These are phyloP conservation scores for Xylariales sp. DNA, from an alignment of 2,329 filamentous ascomycete genomes.

Conservation along the genomic window DNA sequence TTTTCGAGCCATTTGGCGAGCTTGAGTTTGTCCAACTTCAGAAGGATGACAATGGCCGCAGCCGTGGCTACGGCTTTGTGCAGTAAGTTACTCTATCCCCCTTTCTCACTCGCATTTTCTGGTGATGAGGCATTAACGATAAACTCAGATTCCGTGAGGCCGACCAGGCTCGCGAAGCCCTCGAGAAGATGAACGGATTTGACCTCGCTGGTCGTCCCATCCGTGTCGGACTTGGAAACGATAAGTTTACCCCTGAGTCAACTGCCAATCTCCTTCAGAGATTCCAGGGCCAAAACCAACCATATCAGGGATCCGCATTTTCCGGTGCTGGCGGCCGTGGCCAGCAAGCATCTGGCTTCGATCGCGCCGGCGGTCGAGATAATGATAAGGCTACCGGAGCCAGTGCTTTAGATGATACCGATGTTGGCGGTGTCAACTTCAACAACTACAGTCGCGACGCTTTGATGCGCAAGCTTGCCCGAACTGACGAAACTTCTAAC, in stretches of 20 bases:
- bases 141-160: slow-evolving; percentile 80
- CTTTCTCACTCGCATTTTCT: too few relatives aligned
- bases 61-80: slow-evolving; percentile 95
- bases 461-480: slow-evolving; percentile 96
- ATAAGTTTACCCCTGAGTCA: slow-evolving; percentile 99
- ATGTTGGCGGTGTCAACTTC: slow-evolving; percentile 98
- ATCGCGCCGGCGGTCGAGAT: slow-evolving; percentile 83
- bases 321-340: slow-evolving; percentile 86
- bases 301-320: slow-evolving; percentile 86
- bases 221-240: slow-evolving; percentile 97
- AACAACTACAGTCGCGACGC: slow-evolving; percentile 98
- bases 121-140: too few relatives aligned
- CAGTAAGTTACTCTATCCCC: slow-evolving; percentile 62
- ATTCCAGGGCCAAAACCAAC: slow-evolving; percentile 76
- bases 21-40: slow-evolving; percentile 97
- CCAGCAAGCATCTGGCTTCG: slow-evolving; percentile 80
- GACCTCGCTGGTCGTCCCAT: slow-evolving; percentile 96
- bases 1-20: slow-evolving; percentile 96
- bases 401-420: slow-evolving; percentile 93
- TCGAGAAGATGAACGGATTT: slow-evolving; percentile 99
- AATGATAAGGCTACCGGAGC: slow-evolving; percentile 87
- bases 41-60: slow-evolving; percentile 87
- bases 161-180: slow-evolving; percentile 83
- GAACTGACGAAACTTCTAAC: slow-evolving; percentile 76
- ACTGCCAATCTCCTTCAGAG: slow-evolving; percentile 89